A percentile compares a stretch with the other conserved stretches of the same genome.
Evolutionary conservation across 176 grass and related monocot genomes (phyloP).

Genomic region (Ananas comosus): DNA sequence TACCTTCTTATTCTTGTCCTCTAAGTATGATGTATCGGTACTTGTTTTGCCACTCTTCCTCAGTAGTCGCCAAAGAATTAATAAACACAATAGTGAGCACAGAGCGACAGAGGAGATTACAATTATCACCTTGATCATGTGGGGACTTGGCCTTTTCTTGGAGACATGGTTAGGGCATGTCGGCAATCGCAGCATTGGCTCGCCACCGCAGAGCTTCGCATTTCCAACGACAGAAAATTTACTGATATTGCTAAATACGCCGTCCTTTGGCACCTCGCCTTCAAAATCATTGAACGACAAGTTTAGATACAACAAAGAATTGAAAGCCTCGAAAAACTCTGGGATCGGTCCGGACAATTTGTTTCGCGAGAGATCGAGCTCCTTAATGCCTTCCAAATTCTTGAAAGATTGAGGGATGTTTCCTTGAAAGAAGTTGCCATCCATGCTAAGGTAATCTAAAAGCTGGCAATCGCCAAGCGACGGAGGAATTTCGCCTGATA

Average conservation of each 20-base stretch:
- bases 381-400: constrained; percentile 15
- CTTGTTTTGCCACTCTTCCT: neutral
- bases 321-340: constrained; percentile 17
- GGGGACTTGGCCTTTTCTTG: constrained; percentile 7
- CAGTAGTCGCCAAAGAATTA: neutral
- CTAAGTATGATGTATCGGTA: neutral
- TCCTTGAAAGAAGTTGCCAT: constrained; percentile 40
- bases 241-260: constrained; percentile 33
- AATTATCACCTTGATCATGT: constrained; percentile 15
- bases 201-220: constrained; percentile 23
- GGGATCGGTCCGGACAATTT: constrained; percentile 35
- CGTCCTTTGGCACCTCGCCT: constrained; percentile 21
- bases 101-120: neutral
- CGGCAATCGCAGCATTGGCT: constrained; percentile 12
- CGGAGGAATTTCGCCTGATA: constrained; percentile 33
- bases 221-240: constrained; percentile 34
- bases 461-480: constrained; percentile 23
- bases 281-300: constrained; percentile 47
- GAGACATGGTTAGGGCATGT: constrained; percentile 2
- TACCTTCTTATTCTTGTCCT: neutral
- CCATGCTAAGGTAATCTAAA: constrained; percentile 33
- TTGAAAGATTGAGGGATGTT: constrained; percentile 36
- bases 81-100: neutral
- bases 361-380: constrained; percentile 46
- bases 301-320: constrained; percentile 27